A percentile compares a stretch with the other conserved stretches of the same genome.
Evolutionary conservation across 208 protist species (phyloP).

Genomic region (Leishmania turanica): DNA sequence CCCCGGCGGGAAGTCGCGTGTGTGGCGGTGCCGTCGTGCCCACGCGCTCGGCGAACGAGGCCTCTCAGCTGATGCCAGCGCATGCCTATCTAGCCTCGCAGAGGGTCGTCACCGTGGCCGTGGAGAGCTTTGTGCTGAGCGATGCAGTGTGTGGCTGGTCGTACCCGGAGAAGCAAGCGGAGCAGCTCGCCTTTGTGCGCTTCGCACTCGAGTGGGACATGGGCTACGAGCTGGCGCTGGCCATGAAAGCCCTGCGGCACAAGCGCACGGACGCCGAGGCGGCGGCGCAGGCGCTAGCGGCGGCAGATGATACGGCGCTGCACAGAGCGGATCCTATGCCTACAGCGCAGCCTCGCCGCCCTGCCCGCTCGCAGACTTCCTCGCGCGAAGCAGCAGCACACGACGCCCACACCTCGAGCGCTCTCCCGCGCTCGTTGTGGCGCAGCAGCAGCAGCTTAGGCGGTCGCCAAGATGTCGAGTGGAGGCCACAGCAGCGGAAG

Average conservation of each 20-base stretch:
- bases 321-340: neutral
- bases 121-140: constrained; percentile 57
- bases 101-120: constrained; percentile 33
- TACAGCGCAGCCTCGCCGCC: neutral
- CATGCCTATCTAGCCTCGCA: constrained; percentile 24
- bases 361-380: neutral
- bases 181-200: constrained; percentile 55
- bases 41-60: neutral
- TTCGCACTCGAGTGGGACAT: constrained; percentile 88
- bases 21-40: neutral
- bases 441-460: neutral
- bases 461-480: neutral
- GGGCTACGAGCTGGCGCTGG: constrained; percentile 72
- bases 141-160: constrained; percentile 55
- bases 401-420: neutral
- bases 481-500: neutral
- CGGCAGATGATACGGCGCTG: neutral
- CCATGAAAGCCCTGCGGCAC: constrained; percentile 54
- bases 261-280: constrained; percentile 25
- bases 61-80: constrained; percentile 15
- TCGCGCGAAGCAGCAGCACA: neutral
- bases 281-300: neutral
- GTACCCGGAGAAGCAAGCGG: constrained; percentile 53
- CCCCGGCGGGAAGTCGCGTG: neutral
- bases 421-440: neutral